These are phyloP conservation scores for Cupressus sempervirens DNA, from an alignment of 75 land plant genomes.

Conservation along the genomic window DNA sequence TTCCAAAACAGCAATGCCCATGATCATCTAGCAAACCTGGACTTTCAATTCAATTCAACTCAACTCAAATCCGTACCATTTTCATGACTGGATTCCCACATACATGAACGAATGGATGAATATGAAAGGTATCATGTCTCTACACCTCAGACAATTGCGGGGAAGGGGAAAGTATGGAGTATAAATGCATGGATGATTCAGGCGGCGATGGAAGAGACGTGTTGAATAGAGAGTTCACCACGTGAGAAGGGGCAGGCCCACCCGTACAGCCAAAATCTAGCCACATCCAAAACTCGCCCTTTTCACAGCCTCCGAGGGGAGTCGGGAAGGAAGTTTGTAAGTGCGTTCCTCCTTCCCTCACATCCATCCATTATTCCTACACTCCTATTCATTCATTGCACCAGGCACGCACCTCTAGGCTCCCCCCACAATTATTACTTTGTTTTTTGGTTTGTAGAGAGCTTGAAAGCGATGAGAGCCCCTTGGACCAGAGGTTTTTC, in stretches of 20 bases:
- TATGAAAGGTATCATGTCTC: not conserved
- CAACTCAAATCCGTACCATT: too few relatives aligned
- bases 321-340: too few relatives aligned
- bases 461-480: too few relatives aligned
- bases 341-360: too few relatives aligned
- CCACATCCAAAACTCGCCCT: not conserved
- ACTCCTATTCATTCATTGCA: not conserved
- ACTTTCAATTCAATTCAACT: too few relatives aligned
- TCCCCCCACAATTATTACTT: too few relatives aligned
- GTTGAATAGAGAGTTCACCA: not conserved
- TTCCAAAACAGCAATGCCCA: not conserved
- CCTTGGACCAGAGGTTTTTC: too few relatives aligned
- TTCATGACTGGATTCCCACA: not conserved
- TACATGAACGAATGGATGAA: too few relatives aligned
- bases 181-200: not conserved
- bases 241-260: not conserved
- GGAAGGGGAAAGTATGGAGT: not conserved
- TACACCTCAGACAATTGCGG: not conserved
- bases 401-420: not conserved
- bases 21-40: too few relatives aligned
- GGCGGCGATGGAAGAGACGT: not conserved
- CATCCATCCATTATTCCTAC: not conserved
- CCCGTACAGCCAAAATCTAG: slow-evolving; percentile 8
- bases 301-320: not conserved
- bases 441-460: too few relatives aligned